These are phyloP conservation scores for Saccharomyces hybrid DNA, from an alignment of 1,139 yeast genomes.

Conservation along the genomic window DNA sequence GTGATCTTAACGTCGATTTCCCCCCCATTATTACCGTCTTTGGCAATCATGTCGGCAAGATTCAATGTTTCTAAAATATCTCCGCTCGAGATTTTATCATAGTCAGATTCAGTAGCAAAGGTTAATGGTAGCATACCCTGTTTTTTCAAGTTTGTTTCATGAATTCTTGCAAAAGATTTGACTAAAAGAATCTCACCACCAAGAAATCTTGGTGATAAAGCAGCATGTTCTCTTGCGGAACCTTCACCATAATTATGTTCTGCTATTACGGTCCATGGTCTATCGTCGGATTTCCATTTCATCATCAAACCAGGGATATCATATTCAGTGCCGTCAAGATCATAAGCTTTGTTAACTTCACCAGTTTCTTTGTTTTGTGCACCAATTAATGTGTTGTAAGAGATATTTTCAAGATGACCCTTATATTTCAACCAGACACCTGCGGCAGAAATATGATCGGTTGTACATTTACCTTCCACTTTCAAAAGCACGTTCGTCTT, in stretches of 20 bases:
- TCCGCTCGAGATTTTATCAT: constrained; percentile 69
- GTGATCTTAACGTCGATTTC: constrained; percentile 63
- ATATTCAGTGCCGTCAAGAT: constrained; percentile 67
- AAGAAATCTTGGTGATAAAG: constrained; percentile 85
- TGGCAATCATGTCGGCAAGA: constrained; percentile 67
- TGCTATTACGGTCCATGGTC: constrained; percentile 93
- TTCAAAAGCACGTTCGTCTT: constrained; percentile 68
- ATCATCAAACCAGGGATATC: constrained; percentile 96
- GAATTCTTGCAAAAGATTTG: constrained; percentile 95
- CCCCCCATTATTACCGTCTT: constrained; percentile 85
- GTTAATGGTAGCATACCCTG: constrained; percentile 96
- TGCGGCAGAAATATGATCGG: constrained; percentile 97
- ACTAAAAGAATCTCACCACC: constrained; percentile 86
- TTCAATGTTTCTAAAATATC: constrained; percentile 75
- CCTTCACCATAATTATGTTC: constrained; percentile 99
- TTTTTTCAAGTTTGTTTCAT: constrained; percentile 83
- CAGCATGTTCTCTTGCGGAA: constrained; percentile 98
- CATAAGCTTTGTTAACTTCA: constrained; percentile 85
- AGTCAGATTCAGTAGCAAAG: constrained; percentile 81
- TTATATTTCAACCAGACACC: constrained; percentile 98
- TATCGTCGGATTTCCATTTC: constrained; percentile 77
- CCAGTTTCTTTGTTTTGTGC: constrained; percentile 97
- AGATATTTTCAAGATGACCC: constrained; percentile 93
- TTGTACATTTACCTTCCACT: constrained; percentile 96
- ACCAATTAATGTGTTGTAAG: constrained; percentile 91